A percentile compares a stretch with the other conserved stretches of the same genome.
phyloP scores from a whole-genome alignment of 805 yeast species.

The Blastobotrys mokoenaii region DNA sequence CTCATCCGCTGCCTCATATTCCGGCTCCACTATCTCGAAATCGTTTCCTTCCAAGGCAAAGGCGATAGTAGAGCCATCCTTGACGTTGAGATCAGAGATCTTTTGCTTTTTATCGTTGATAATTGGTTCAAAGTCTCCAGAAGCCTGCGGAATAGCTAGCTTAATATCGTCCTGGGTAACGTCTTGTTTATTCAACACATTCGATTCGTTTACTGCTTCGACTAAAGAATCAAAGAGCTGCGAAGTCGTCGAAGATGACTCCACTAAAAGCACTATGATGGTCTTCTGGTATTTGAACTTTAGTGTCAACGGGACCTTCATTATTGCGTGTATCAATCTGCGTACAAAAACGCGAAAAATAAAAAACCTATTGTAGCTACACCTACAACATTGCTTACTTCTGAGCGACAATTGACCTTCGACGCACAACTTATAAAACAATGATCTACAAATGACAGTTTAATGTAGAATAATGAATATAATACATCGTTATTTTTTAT shows the following conservation, averaged over 20 bases:
- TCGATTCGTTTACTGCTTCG: conserved; percentile 9
- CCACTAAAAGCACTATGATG: conserved; percentile 12
- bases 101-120: too few relatives aligned
- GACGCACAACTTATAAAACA: too few relatives aligned
- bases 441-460: background rate
- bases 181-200: conserved; percentile 3
- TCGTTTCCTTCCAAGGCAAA: conserved; percentile 6
- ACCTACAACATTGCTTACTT: too few relatives aligned
- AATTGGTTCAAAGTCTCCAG: too few relatives aligned
- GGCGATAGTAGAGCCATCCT: conserved; percentile 11
- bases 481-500: too few relatives aligned
- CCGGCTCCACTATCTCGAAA: conserved; percentile 12
- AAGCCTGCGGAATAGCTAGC: too few relatives aligned
- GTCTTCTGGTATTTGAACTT: conserved; percentile 8
- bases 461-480: background rate
- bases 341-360: too few relatives aligned
- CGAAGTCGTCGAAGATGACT: conserved; percentile 17
- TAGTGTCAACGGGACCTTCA: conserved; percentile 7
- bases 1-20: background rate
- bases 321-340: too few relatives aligned
- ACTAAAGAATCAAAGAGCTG: conserved; percentile 13
- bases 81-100: conserved; percentile 3
- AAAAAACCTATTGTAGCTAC: too few relatives aligned
- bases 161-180: conserved; percentile 5
- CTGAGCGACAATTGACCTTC: too few relatives aligned